phyloP scores from a whole-genome alignment of 1,284 basidiomycete species.

The Ceratobasidium sp. region DNA sequence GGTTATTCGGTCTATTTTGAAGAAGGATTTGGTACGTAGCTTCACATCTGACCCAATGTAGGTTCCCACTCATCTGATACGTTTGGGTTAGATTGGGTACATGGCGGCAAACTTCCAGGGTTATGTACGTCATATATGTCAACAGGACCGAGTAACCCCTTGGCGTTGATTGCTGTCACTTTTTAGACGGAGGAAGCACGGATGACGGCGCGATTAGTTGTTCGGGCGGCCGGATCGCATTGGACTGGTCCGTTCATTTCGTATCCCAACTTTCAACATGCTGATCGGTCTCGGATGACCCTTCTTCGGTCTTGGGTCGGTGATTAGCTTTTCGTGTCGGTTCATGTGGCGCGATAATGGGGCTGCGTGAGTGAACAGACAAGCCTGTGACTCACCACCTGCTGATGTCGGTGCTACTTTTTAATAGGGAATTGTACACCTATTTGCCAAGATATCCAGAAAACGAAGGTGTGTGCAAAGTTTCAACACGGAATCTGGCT shows the following conservation, averaged over 20 bases:
- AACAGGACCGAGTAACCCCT: neutral
- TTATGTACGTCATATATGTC: conserved; percentile 18
- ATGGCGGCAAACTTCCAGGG: conserved; percentile 42
- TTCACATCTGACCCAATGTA: neutral
- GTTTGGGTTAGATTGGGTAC: conserved; percentile 24
- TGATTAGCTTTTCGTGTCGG: conserved; percentile 33
- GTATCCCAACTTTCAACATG: neutral
- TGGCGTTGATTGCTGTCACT: neutral
- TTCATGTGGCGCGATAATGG: conserved; percentile 41
- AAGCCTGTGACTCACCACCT: neutral
- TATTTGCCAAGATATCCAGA: conserved; percentile 16
- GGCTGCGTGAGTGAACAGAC: neutral
- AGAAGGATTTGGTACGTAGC: conserved; percentile 21
- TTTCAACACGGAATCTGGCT: neutral
- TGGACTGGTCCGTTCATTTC: conserved; percentile 13
- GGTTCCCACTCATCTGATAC: neutral
- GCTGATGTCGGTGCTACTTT: neutral
- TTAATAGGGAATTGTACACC: conserved; percentile 17
- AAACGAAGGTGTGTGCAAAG: conserved; percentile 6
- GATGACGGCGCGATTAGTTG: conserved; percentile 23
- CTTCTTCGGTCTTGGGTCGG: neutral
- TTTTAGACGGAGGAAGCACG: conserved; percentile 28
- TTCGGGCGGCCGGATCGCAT: conserved; percentile 26
- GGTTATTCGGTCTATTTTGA: conserved; percentile 39
- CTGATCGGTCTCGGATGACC: neutral